Evolutionary conservation across 2,329 filamentous ascomycete genomes (phyloP).

Genomic region (Sporothrix sp.): DNA sequence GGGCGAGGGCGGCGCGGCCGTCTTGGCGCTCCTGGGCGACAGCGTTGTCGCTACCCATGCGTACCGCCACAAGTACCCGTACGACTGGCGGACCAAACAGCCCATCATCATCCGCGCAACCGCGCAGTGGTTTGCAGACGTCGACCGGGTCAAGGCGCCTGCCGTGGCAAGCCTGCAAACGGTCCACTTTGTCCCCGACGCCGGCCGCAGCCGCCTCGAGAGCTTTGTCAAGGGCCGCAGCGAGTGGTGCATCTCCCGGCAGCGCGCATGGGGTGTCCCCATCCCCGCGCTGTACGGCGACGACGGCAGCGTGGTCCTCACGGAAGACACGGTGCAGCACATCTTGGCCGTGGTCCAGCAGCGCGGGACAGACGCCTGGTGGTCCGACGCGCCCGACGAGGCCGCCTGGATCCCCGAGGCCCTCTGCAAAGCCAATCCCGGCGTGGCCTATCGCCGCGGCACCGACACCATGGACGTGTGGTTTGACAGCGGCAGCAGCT

Average conservation of each 20-base stretch:
- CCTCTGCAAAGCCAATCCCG: constrained; percentile 37
- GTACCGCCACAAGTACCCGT: constrained; percentile 88
- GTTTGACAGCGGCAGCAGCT: constrained; percentile 97
- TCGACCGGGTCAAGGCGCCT: constrained; percentile 66
- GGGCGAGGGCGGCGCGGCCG: constrained; percentile 24
- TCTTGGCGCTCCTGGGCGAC: constrained; percentile 58
- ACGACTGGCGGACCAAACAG: constrained; percentile 93
- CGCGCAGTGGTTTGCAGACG: constrained; percentile 95
- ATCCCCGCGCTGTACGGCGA: constrained; percentile 84
- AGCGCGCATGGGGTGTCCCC: constrained; percentile 91
- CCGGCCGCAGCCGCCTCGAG: constrained; percentile 63
- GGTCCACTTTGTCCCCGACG: constrained; percentile 70
- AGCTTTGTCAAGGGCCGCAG: constrained; percentile 80
- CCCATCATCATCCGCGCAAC: constrained; percentile 88
- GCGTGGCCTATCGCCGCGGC: constrained; percentile 58
- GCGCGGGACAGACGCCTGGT: constrained; percentile 87
- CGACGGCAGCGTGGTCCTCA: constrained; percentile 67
- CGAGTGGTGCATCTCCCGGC: constrained; percentile 97
- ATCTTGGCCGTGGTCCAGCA: constrained; percentile 70
- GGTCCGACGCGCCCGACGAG: constrained; percentile 71
- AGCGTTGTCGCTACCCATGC: constrained; percentile 60
- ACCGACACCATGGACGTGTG: constrained; percentile 98
- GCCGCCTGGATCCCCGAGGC: constrained; percentile 63
- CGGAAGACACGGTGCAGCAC: constrained; percentile 67
- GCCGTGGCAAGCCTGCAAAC: constrained; percentile 60